Conservation (phyloP, 148 eudicot genomes). For the Arctostaphylos glauca region DNA sequence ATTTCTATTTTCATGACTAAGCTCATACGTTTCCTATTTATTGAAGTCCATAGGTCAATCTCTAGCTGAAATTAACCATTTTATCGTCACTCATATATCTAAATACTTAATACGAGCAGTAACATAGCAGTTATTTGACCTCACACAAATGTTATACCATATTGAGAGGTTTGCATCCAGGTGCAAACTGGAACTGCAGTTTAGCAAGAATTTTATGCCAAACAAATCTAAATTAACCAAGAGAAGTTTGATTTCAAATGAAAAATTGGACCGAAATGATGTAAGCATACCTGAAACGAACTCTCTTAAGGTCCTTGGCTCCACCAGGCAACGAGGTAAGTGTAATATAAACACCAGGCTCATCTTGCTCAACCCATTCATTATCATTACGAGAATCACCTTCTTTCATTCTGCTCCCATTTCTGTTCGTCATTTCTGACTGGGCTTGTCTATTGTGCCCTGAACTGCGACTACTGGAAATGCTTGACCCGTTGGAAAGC, state of each 20-base stretch:
- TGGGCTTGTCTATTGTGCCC: slow-evolving; percentile 49
- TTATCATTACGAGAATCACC: slow-evolving; percentile 59
- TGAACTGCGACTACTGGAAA: slow-evolving; percentile 50
- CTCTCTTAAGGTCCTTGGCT: slow-evolving; percentile 86
- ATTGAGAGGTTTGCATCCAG: not conserved
- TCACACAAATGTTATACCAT: not conserved
- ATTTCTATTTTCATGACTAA: not conserved
- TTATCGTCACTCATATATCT: not conserved
- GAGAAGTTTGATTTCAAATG: not conserved
- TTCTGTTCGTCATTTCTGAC: slow-evolving; percentile 57
- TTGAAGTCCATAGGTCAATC: not conserved
- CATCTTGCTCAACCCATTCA: slow-evolving; percentile 99
- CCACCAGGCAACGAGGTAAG: slow-evolving; percentile 89
- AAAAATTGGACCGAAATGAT: slow-evolving; percentile 11
- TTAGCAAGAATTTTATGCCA: not conserved
- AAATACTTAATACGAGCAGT: too few relatives aligned
- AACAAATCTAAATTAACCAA: not conserved
- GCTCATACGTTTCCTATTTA: not conserved
- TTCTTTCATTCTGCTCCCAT: slow-evolving; percentile 60
- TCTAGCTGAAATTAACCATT: not conserved
- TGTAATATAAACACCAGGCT: slow-evolving; percentile 93
- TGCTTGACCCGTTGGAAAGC: slow-evolving; percentile 57
- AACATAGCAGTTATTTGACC: not conserved
- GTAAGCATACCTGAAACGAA: slow-evolving; percentile 80
- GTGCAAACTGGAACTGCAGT: not conserved